Evolutionary conservation across 1,284 basidiomycete genomes (phyloP).

Genomic region (Malassezia caprae): DNA sequence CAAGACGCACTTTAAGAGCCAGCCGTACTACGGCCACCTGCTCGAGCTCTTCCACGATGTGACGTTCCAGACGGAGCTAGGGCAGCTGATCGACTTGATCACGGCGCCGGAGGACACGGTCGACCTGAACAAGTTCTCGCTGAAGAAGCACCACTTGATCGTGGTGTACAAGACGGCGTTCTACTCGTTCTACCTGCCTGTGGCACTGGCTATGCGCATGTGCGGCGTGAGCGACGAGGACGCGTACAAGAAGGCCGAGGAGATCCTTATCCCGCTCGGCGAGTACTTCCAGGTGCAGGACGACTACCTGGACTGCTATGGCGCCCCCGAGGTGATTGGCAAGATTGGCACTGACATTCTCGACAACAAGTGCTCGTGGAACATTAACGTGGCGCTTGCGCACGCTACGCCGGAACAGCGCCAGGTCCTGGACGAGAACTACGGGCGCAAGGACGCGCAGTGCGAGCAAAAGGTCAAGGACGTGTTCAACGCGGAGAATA

Average conservation of each 20-base stretch:
- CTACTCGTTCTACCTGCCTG: constrained; percentile 97
- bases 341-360: constrained; percentile 95
- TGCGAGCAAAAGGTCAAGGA: constrained; percentile 64
- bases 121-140: constrained; percentile 75
- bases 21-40: constrained; percentile 75
- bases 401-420: constrained; percentile 59
- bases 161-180: constrained; percentile 96
- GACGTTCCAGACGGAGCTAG: constrained; percentile 88
- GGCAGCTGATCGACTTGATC: constrained; percentile 88
- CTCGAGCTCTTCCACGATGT: constrained; percentile 84
- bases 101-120: constrained; percentile 84
- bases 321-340: constrained; percentile 80
- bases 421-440: constrained; percentile 60
- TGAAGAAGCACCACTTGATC: constrained; percentile 77
- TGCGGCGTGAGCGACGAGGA: constrained; percentile 60
- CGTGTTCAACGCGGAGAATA: constrained; percentile 63
- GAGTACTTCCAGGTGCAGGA: constrained; percentile 99
- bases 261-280: constrained; percentile 81
- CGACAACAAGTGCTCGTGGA: constrained; percentile 99
- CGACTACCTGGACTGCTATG: constrained; percentile 89
- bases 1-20: constrained; percentile 73
- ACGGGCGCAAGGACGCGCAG: constrained; percentile 68
- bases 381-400: constrained; percentile 76
- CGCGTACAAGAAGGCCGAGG: constrained; percentile 68
- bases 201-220: constrained; percentile 80